These are phyloP conservation scores for Ceratobasidium sp. DNA, from an alignment of 1,284 basidiomycete genomes.

Conservation along the genomic window DNA sequence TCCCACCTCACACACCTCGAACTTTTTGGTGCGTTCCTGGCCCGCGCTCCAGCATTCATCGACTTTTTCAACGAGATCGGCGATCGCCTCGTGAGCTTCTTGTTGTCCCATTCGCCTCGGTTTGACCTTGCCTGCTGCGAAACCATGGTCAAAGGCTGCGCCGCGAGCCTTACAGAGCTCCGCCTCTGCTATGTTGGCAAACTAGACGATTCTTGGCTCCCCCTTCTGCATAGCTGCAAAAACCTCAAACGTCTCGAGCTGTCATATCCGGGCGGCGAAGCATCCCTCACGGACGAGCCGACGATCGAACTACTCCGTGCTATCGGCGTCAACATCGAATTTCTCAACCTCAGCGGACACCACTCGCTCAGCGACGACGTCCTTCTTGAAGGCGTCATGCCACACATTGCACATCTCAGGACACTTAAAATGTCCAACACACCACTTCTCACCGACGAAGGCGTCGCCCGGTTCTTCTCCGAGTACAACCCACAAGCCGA, in stretches of 20 bases:
- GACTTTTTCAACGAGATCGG: slow-evolving; percentile 76
- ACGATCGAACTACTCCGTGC: slow-evolving; percentile 68
- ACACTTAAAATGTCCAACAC: slow-evolving; percentile 72
- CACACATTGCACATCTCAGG: slow-evolving; percentile 66
- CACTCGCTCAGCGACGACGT: slow-evolving; percentile 68
- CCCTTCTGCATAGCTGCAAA: slow-evolving; percentile 65
- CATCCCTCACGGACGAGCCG: slow-evolving; percentile 70
- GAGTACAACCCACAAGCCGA: slow-evolving; percentile 54
- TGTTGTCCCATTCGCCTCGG: slow-evolving; percentile 88
- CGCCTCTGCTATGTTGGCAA: slow-evolving; percentile 85
- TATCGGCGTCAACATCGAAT: slow-evolving; percentile 66
- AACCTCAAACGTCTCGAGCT: slow-evolving; percentile 72
- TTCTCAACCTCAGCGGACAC: slow-evolving; percentile 78
- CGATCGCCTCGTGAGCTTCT: slow-evolving; percentile 76
- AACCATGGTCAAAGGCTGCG: slow-evolving; percentile 73
- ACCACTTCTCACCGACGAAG: slow-evolving; percentile 75
- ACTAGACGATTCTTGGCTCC: slow-evolving; percentile 75
- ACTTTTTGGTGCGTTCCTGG: slow-evolving; percentile 91
- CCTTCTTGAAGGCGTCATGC: slow-evolving; percentile 72
- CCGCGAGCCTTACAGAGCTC: slow-evolving; percentile 73
- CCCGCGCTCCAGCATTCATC: slow-evolving; percentile 82
- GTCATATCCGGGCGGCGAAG: slow-evolving; percentile 62
- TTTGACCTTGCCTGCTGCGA: slow-evolving; percentile 83
- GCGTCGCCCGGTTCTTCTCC: slow-evolving; percentile 76
- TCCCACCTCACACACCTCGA: slow-evolving; percentile 78